Evolutionary conservation across 2,329 filamentous ascomycete species (phyloP), one percentile per base, ranked within the genome.

Genomic region (Myriangium duriaei): DNA sequence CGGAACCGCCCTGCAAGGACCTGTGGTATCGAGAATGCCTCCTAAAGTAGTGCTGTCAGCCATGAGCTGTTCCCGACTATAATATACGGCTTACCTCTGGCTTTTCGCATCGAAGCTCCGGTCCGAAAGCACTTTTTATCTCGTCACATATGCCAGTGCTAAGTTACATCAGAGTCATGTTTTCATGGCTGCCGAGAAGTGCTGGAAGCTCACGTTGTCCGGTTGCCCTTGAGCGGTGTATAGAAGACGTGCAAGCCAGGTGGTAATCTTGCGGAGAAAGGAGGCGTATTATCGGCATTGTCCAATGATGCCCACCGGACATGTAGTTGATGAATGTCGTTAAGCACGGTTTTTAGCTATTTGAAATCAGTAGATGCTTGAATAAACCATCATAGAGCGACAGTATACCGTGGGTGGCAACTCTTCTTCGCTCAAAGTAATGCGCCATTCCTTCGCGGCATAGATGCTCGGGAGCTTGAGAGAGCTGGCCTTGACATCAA

Each of bases 191-290:
- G n/a, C n/a, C n/a, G n/a, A n/a, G n/a, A n/a, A n/a, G n/a, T n/a
- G n/a, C n/a, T 21, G 19, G 13, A 18, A 5, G 36, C 29, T 18
- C 34, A 34, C 15, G 19, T 30, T 11, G 26, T 24, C 17, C 15
- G 11, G 10, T 24, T 54, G 16, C 58, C 53, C 19, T 60, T 54
- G 4, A 57, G 56, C 0, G 81, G 80, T 0, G 79, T 81, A 54
- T 79, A 86, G 50, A 81, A 81, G 16, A 86, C 65, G 63, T 95
- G 86, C 14, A 96, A 63, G 2, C 88, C 88, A 1, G 87, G 78
- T 2, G 84, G 76, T 11, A 86, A 59, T 42, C 81, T 73, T 36
- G 85, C 85, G 30, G 73, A 65, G 50, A 91, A 79, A 2, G 87
- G 87, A 28, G 77, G 68, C 31, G 79, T 63, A 1, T 71, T 64